Evolutionary conservation across 2,329 filamentous ascomycete genomes (phyloP).

Genomic region (Ophiostoma fasciatum): DNA sequence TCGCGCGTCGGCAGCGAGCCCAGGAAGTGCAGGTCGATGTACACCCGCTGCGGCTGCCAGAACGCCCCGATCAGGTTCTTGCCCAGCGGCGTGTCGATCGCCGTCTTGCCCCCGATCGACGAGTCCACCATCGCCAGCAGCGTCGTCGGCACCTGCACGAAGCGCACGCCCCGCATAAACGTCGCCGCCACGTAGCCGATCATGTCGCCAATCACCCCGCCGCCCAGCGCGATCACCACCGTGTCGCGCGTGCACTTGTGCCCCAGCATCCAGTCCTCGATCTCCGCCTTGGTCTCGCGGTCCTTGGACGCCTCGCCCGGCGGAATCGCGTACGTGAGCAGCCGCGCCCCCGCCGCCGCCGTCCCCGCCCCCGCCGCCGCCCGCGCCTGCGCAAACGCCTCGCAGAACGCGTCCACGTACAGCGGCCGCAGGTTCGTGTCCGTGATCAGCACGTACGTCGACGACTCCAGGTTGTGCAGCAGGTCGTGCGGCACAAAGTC

Average conservation of each 20-base stretch:
- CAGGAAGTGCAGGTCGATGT: conserved; percentile 84
- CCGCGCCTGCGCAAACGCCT: conserved; percentile 41
- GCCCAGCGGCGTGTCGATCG: conserved; percentile 87
- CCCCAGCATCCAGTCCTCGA: conserved; percentile 95
- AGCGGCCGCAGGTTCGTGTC: conserved; percentile 77
- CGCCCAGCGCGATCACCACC: conserved; percentile 84
- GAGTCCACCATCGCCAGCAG: conserved; percentile 96
- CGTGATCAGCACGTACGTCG: conserved; percentile 91
- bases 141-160: conserved; percentile 92
- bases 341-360: conserved; percentile 34
- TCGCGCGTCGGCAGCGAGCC: conserved; percentile 82
- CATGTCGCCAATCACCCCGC: conserved; percentile 95
- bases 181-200: conserved; percentile 95
- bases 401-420: conserved; percentile 67
- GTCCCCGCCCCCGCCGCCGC: conserved; percentile 13
- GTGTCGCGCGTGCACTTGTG: conserved; percentile 91
- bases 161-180: conserved; percentile 94
- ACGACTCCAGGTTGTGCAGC: conserved; percentile 60
- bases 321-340: conserved; percentile 74
- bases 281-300: conserved; percentile 81
- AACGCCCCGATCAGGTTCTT: conserved; percentile 95
- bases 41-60: conserved; percentile 90
- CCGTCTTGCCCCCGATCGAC: conserved; percentile 95
- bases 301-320: conserved; percentile 92
- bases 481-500: conserved; percentile 71